These are phyloP conservation scores for Hypomontagnella monticulosa DNA, from an alignment of 495 filamentous ascomycete species.

Conservation along the genomic window DNA sequence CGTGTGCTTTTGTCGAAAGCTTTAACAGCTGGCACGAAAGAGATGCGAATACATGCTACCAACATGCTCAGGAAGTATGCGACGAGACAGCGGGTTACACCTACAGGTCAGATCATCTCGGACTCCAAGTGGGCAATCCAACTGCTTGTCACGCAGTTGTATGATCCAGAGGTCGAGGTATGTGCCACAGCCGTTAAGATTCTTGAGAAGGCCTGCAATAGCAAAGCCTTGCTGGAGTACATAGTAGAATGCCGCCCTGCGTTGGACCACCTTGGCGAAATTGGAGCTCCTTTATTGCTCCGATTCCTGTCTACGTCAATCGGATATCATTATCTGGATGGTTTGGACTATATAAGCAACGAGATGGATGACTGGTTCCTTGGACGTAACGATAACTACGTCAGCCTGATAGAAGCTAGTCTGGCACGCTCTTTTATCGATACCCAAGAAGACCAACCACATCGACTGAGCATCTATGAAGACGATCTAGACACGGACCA, in stretches of 20 bases:
- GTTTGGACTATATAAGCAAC: conserved; percentile 95
- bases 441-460: conserved; percentile 62
- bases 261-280: conserved; percentile 94
- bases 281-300: conserved; percentile 91
- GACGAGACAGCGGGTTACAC: conserved; percentile 55
- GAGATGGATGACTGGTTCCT: conserved; percentile 99
- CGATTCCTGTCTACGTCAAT: conserved; percentile 95
- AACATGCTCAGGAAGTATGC: conserved; percentile 86
- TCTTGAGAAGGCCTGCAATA: conserved; percentile 95
- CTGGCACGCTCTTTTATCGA: conserved; percentile 88
- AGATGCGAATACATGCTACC: conserved; percentile 87
- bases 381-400: conserved; percentile 94
- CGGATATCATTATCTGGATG: conserved; percentile 96
- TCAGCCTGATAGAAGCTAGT: conserved; percentile 92
- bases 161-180: conserved; percentile 96
- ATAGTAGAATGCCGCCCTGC: conserved; percentile 97
- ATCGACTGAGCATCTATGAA: conserved; percentile 63
- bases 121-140: conserved; percentile 93
- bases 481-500: conserved; percentile 62
- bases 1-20: conserved; percentile 93
- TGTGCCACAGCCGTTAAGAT: conserved; percentile 97
- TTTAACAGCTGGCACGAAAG: conserved; percentile 88
- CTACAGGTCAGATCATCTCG: conserved; percentile 50
- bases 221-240: conserved; percentile 86
- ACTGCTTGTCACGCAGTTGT: conserved; percentile 93